Conservation (phyloP, 208 protist genomes). For the Leishmania mexicana region DNA sequence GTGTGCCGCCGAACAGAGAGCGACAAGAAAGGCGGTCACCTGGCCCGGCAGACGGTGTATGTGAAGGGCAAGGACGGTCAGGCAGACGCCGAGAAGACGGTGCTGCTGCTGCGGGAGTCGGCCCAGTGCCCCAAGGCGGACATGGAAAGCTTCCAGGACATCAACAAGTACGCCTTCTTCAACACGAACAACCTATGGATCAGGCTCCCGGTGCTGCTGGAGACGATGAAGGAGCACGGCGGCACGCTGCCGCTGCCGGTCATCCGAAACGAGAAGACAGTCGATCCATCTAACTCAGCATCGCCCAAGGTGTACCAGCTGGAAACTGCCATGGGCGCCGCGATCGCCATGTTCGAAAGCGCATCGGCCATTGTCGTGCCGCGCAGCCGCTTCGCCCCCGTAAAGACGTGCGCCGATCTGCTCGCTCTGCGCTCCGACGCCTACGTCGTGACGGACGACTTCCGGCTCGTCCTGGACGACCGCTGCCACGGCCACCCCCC, state of each 20-base stretch:
- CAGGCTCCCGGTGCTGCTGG: conserved; percentile 87
- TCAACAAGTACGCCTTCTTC: conserved; percentile 98
- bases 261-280: conserved; percentile 87
- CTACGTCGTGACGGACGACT: conserved; percentile 84
- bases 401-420: conserved; percentile 98
- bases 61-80: conserved; percentile 15
- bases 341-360: conserved; percentile 94
- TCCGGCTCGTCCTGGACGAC: conserved; percentile 57
- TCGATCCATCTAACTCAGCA: conserved; percentile 66
- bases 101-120: conserved; percentile 88
- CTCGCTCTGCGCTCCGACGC: conserved; percentile 96
- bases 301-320: conserved; percentile 86
- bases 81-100: conserved; percentile 20
- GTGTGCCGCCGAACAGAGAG: conserved; percentile 88
- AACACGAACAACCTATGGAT: conserved; percentile 99
- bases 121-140: conserved; percentile 90
- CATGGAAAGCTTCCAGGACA: conserved; percentile 96
- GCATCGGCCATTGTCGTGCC: conserved; percentile 93
- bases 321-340: conserved; percentile 94
- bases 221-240: conserved; percentile 55
- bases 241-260: conserved; percentile 79
- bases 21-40: conserved; percentile 94
- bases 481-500: conserved; percentile 58
- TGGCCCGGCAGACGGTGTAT: conserved; percentile 45
- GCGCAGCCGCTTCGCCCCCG: conserved; percentile 97